A percentile compares a stretch with the other conserved stretches of the same genome.
Evolutionary conservation across 2,329 filamentous ascomycete species (phyloP).

Genomic region (Hypoxylon sp.): DNA sequence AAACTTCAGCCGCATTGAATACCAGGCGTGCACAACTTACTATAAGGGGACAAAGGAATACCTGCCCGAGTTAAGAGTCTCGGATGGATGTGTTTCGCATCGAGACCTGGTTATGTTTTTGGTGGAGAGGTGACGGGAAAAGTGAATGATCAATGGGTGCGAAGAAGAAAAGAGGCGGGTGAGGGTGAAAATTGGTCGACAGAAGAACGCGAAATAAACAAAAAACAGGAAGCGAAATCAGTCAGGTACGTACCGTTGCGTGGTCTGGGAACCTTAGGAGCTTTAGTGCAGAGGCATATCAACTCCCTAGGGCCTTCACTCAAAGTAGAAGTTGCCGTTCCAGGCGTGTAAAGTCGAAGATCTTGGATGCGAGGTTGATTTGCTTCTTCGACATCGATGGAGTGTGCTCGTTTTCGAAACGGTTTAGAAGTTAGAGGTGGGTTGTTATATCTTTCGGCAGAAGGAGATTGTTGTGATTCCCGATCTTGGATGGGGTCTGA

Average conservation of each 20-base stretch:
- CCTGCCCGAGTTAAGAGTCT: constrained; percentile 41
- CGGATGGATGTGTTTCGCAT: constrained; percentile 28
- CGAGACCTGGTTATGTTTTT: constrained; percentile 21
- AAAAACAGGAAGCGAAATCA: constrained; percentile 24
- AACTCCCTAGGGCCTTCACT: constrained; percentile 48
- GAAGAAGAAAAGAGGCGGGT: constrained; percentile 26
- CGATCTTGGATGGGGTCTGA: constrained; percentile 11
- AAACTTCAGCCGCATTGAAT: constrained; percentile 38
- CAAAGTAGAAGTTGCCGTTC: constrained; percentile 35
- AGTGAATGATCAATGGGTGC: constrained; percentile 25
- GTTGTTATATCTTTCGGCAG: no score
- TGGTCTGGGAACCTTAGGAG: constrained; percentile 66
- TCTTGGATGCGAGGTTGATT: constrained; percentile 49
- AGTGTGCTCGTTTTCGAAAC: constrained; percentile 54
- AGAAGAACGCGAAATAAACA: constrained; percentile 17
- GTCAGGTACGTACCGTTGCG: constrained; percentile 68
- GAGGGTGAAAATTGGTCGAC: constrained; percentile 15
- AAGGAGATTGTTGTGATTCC: constrained; percentile 9
- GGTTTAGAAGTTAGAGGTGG: constrained; percentile 11
- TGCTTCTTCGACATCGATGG: constrained; percentile 57
- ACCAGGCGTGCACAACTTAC: constrained; percentile 22
- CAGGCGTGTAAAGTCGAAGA: constrained; percentile 49
- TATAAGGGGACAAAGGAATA: constrained; percentile 40
- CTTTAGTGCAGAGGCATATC: constrained; percentile 65
- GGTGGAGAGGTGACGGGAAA: constrained; percentile 5